Conservation (phyloP, 148 eudicot genomes). For the Rhododendron molle region DNA sequence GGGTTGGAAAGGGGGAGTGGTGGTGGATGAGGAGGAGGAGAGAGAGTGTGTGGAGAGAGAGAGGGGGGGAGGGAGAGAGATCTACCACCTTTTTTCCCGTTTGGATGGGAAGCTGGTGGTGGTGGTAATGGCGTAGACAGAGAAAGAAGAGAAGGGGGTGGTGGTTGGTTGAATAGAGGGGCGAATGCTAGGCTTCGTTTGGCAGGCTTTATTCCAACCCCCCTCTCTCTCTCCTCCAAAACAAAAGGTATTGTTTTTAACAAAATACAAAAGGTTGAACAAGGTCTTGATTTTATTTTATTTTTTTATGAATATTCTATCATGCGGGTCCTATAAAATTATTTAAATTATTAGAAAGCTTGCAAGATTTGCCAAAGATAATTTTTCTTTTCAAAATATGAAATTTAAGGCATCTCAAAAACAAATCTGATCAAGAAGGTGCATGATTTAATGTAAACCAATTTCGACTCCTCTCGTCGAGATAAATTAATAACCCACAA, state of each 20-base stretch:
- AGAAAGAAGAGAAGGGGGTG: neutral
- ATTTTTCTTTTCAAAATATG: neutral
- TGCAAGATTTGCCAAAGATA: neutral
- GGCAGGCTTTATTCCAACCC: neutral
- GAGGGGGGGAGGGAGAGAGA: slow-evolving; percentile 12
- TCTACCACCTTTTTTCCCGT: slow-evolving; percentile 46
- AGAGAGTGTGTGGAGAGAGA: slow-evolving; percentile 9
- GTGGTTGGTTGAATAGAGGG: slow-evolving; percentile 11
- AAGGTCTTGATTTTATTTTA: no score
- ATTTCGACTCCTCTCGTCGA: no score
- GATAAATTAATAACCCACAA: no score
- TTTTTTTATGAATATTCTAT: no score
- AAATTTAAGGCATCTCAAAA: neutral
- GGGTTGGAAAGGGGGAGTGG: slow-evolving; percentile 26
- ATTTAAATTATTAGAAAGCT: no score
- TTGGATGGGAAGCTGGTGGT: slow-evolving; percentile 15
- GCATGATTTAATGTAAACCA: neutral
- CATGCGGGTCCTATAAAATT: no score
- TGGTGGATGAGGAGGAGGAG: slow-evolving; percentile 5
- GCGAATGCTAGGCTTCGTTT: neutral
- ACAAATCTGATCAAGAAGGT: neutral
- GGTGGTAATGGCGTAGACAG: slow-evolving; percentile 12
- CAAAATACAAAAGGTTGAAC: no score
- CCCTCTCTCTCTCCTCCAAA: no score
- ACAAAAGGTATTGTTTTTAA: no score